Percentiles rank a stretch among this genome's conserved stretches.
These are phyloP conservation scores for Lentinula sp. DNA, from an alignment of 768 basidiomycete species.

Conservation along the genomic window DNA sequence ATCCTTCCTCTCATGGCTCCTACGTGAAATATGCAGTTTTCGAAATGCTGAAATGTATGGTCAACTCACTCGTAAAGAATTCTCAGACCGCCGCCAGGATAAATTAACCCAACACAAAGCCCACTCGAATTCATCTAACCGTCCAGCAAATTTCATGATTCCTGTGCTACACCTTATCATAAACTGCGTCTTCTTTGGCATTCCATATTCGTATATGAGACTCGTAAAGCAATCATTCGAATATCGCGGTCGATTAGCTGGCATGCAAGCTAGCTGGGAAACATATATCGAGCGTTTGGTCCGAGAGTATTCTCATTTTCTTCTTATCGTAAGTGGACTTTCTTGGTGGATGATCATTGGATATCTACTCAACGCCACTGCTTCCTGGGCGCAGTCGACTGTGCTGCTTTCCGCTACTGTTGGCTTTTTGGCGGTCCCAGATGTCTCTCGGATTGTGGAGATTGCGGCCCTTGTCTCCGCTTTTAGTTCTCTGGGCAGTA, in stretches of 20 bases:
- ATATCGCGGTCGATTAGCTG: conserved; percentile 42
- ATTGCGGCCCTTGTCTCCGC: conserved; percentile 38
- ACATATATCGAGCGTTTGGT: conserved; percentile 43
- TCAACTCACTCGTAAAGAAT: conserved; percentile 29
- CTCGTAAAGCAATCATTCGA: conserved; percentile 43
- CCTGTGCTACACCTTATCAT: conserved; percentile 30
- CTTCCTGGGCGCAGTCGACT: conserved; percentile 30
- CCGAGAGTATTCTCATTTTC: conserved; percentile 50
- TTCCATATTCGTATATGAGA: conserved; percentile 43
- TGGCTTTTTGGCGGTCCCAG: conserved; percentile 38
- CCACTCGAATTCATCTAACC: conserved; percentile 7
- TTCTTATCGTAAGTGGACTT: conserved; percentile 39
- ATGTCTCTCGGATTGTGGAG: conserved; percentile 26
- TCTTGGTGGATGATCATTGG: background rate
- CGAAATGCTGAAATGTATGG: conserved; percentile 41
- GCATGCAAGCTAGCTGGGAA: conserved; percentile 44
- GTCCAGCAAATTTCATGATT: conserved; percentile 18
- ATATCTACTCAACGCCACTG: background rate
- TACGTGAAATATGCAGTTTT: conserved; percentile 46
- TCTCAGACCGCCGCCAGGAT: conserved; percentile 12
- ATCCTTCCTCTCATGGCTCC: conserved; percentile 42
- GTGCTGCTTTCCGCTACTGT: conserved; percentile 51
- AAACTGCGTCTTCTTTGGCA: conserved; percentile 42
- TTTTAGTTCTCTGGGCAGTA: conserved; percentile 47
- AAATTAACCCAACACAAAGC: conserved; percentile 12